These are phyloP conservation scores for Fusarium continuum DNA, from an alignment of 2,329 filamentous ascomycete genomes.

Conservation along the genomic window DNA sequence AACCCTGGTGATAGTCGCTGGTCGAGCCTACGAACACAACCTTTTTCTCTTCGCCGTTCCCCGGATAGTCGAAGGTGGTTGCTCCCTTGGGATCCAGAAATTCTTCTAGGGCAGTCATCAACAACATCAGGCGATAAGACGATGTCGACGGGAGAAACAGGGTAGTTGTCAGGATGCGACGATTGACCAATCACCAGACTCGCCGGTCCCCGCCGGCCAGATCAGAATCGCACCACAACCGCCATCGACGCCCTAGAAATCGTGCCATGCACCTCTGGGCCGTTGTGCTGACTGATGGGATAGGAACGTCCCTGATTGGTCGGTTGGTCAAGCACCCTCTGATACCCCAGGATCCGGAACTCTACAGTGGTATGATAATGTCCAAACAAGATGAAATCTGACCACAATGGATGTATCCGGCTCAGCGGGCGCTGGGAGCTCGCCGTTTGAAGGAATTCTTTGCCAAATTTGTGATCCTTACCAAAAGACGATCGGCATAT, in stretches of 20 bases:
- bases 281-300: conserved; percentile 37
- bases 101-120: conserved; percentile 16
- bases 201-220: conserved; percentile 41
- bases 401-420: conserved; percentile 41
- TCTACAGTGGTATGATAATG: conserved; percentile 40
- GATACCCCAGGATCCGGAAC: conserved; percentile 28
- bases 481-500: conserved; percentile 21
- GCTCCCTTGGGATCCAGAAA: conserved; percentile 16
- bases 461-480: conserved; percentile 22
- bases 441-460: conserved; percentile 36
- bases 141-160: conserved; percentile 42
- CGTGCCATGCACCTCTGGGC: conserved; percentile 37
- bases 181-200: conserved; percentile 36
- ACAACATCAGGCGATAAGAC: conserved; percentile 35
- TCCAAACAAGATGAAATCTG: conserved; percentile 42
- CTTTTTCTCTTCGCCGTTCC: conserved; percentile 17
- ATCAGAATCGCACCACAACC: conserved; percentile 42
- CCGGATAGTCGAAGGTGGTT: conserved; percentile 13
- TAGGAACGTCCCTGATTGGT: conserved; percentile 24
- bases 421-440: conserved; percentile 37
- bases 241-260: conserved; percentile 31
- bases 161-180: conserved; percentile 15
- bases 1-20: neutral
- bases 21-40: conserved; percentile 7
- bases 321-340: neutral